Base-by-base conservation (phyloP, 2,329 filamentous ascomycete species). In the Colletotrichum cordylinicola region DNA sequence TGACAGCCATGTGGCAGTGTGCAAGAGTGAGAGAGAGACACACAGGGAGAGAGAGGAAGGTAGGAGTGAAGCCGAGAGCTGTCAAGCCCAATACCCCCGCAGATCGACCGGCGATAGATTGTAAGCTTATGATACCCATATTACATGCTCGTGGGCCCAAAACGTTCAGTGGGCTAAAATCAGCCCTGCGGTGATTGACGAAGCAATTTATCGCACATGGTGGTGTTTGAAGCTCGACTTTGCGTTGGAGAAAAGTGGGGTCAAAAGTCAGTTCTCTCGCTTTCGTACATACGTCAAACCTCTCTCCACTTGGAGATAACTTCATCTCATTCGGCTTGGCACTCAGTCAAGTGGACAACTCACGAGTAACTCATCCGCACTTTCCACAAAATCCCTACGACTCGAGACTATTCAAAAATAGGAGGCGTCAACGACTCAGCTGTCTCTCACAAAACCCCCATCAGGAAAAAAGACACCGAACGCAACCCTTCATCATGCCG, bases 401-500 rank as follows among this genome's bases (percentile, higher is more conserved):
- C 43, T 58, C 55, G 13, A 18, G 10, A 48, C 12, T 55, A 4
- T 29, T 29, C n/a, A 24, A 27, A 39, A 48, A 27, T 16, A 13
- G 15, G 35, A 48, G 62, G 1, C 18, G 18, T 62, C 58, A n/a
- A 62, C 58, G 58, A 33, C 27, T 31, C 29, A 33, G 27, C 29
- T 2, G 58, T 13, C 27, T 31, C 58, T 62, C 29, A 62, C 29
- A 52, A 10, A 33, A 66, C 24, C 10, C 39, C n/a, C 21, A 24
- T 15, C 33, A 24, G 62, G 27, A 55, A 35, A 70, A 31, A n/a
- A 15, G 18, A 12, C 35, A 12, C 56, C 39, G 39, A 55, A 48
- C 5, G 15, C 8, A 15, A 27, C 12, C 21, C 27, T 60, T 58
- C 37, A 90, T 64, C 37, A 90, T 86, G 85, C 84, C 88, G 35